Conservation (phyloP, 2,329 filamentous ascomycete species). For the Clarireedia paspali region DNA sequence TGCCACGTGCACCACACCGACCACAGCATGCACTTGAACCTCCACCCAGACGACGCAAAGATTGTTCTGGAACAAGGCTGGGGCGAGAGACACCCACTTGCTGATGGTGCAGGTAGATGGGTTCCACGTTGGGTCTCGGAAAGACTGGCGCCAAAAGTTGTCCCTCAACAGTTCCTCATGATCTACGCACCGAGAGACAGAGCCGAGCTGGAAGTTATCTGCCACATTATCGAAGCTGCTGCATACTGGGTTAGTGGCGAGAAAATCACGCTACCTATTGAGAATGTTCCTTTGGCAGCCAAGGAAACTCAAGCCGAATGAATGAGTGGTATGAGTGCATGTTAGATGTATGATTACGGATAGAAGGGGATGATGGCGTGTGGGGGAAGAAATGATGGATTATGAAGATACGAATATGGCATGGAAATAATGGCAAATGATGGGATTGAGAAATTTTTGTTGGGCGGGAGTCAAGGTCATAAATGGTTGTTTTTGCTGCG, state of each 20-base stretch:
- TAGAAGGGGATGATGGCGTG: neutral
- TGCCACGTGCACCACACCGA: constrained; percentile 74
- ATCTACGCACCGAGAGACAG: constrained; percentile 70
- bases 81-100: constrained; percentile 65
- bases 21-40: constrained; percentile 68
- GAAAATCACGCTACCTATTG: constrained; percentile 17
- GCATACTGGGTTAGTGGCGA: constrained; percentile 53
- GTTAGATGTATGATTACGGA: neutral
- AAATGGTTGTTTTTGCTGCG: constrained; percentile 2
- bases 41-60: constrained; percentile 71
- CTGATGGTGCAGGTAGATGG: constrained; percentile 56
- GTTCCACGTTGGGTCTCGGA: constrained; percentile 26
- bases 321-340: neutral
- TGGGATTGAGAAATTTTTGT: neutral
- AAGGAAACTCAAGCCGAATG: neutral
- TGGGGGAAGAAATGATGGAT: no score
- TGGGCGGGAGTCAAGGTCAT: neutral
- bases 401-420: neutral
- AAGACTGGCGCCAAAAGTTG: constrained; percentile 22
- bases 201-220: constrained; percentile 59
- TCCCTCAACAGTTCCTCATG: constrained; percentile 71
- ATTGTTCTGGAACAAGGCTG: constrained; percentile 67
- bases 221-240: constrained; percentile 64
- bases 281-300: neutral
- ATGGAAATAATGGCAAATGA: neutral